Conservation (phyloP, 2,329 filamentous ascomycete species). For the Aspergillus ochraceoroseus region DNA sequence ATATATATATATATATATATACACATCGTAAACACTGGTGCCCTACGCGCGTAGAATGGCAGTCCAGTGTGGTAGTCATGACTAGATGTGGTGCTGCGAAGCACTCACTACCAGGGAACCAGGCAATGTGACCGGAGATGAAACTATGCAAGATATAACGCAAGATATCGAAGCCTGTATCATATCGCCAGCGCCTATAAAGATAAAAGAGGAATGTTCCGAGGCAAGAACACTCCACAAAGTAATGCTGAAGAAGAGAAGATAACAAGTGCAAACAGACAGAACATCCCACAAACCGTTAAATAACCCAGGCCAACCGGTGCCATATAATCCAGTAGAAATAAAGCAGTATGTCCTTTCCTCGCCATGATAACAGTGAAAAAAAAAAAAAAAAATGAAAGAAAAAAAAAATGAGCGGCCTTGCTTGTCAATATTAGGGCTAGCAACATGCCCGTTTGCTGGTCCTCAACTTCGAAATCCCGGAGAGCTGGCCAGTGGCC, state of each 20-base stretch:
- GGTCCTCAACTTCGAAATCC: no score
- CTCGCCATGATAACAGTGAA: not conserved
- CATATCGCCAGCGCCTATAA: conserved; percentile 27
- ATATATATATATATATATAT: no score
- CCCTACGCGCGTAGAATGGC: no score
- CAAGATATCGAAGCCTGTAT: conserved; percentile 17
- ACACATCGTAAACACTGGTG: no score
- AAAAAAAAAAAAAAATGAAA: no score
- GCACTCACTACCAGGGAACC: conserved; percentile 4
- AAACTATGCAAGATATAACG: conserved; percentile 21
- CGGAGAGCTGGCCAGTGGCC: conserved; percentile 8
- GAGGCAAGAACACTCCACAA: conserved; percentile 10
- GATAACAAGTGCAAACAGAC: conserved; percentile 15
- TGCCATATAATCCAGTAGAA: conserved; percentile 10
- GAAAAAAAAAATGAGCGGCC: no score
- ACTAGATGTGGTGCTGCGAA: conserved; percentile 2
- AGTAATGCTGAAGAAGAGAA: conserved; percentile 16
- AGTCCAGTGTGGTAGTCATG: not conserved
- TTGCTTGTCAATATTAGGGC: no score
- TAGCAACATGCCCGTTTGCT: no score
- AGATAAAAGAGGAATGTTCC: conserved; percentile 22
- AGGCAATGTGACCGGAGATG: conserved; percentile 9
- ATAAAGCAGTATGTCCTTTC: conserved; percentile 8
- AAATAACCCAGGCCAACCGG: conserved; percentile 13
- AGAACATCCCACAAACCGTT: conserved; percentile 12